Conservation (phyloP, 2,329 filamentous ascomycete species). For the Achaetomium macrosporum region DNA sequence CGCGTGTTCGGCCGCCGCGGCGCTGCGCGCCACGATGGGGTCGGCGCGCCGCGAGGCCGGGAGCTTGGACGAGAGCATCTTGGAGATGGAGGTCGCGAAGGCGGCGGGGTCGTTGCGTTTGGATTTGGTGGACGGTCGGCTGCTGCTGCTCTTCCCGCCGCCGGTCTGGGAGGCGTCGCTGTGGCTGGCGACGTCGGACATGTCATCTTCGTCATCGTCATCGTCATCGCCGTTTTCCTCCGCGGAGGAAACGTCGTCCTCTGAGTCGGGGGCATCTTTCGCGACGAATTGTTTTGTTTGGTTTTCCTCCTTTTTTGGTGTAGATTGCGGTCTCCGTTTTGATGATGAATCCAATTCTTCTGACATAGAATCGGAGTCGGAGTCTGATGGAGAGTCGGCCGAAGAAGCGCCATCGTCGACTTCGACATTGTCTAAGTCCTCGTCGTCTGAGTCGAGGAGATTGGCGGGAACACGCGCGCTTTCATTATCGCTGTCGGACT, state of each 20-base stretch:
- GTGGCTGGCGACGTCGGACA: slow-evolving; percentile 34
- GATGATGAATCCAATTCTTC: slow-evolving; percentile 27
- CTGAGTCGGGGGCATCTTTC: slow-evolving; percentile 25
- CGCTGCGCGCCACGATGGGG: slow-evolving; percentile 83
- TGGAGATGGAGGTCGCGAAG: slow-evolving; percentile 88
- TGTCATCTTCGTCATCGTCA: slow-evolving; percentile 36
- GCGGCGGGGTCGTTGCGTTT: slow-evolving; percentile 90
- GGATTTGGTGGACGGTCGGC: slow-evolving; percentile 45
- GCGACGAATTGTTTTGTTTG: slow-evolving; percentile 26
- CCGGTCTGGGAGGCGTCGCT: slow-evolving; percentile 26
- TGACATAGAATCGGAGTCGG: slow-evolving; percentile 31
- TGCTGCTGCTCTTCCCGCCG: slow-evolving; percentile 21
- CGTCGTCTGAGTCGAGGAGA: slow-evolving; percentile 51
- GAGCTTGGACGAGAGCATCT: slow-evolving; percentile 86
- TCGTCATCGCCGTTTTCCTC: slow-evolving; percentile 31
- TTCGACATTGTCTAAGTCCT: slow-evolving; percentile 48
- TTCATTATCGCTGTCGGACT: slow-evolving; percentile 39
- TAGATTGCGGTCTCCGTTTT: slow-evolving; percentile 18
- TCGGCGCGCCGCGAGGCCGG: slow-evolving; percentile 75
- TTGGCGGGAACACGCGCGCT: slow-evolving; percentile 38
- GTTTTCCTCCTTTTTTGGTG: slow-evolving; percentile 17
- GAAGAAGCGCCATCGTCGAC: slow-evolving; percentile 44
- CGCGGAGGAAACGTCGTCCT: neutral
- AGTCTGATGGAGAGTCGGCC: slow-evolving; percentile 33
- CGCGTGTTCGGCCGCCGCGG: slow-evolving; percentile 64